Conservation (phyloP, 345 rosid genomes). For the Litchi chinensis region DNA sequence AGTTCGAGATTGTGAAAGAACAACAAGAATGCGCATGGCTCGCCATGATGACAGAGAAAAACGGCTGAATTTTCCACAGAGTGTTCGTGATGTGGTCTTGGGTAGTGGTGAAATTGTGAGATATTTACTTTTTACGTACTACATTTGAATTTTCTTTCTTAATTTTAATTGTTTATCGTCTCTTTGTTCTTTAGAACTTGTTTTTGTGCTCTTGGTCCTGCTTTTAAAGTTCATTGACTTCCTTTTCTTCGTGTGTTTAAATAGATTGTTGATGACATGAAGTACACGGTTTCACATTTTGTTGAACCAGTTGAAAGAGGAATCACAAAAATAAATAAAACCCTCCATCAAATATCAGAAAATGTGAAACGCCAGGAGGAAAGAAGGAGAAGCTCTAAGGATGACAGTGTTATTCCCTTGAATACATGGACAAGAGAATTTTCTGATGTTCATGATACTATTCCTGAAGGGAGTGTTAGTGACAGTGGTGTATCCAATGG, state of each 20-base stretch:
- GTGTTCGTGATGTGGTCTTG: conserved; percentile 92
- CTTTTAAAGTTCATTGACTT: conserved; percentile 16
- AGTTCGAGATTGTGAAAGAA: conserved; percentile 80
- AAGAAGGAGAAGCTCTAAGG: conserved; percentile 70
- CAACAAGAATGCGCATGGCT: conserved; percentile 60
- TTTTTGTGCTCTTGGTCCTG: not conserved
- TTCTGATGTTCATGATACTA: conserved; percentile 71
- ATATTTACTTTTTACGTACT: not conserved
- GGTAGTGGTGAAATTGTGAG: conserved; percentile 98
- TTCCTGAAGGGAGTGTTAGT: conserved; percentile 78
- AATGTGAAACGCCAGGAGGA: conserved; percentile 80
- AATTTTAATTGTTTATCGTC: not conserved
- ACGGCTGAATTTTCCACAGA: conserved; percentile 87
- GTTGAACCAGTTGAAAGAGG: conserved; percentile 99
- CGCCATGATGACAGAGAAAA: conserved; percentile 72
- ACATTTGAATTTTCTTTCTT: not conserved
- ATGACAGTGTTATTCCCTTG: conserved; percentile 85
- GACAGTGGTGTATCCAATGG: conserved; percentile 74
- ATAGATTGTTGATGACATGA: conserved; percentile 98
- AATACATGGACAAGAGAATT: conserved; percentile 77
- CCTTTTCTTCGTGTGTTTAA: conserved; percentile 6
- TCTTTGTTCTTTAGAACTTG: not conserved
- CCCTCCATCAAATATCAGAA: conserved; percentile 83
- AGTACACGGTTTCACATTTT: conserved; percentile 94
- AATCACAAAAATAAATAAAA: conserved; percentile 80